Percentiles rank a stretch among this genome's conserved stretches.
These are phyloP conservation scores for Tylopilus intermedius DNA, from an alignment of 768 basidiomycete species.

Conservation along the genomic window DNA sequence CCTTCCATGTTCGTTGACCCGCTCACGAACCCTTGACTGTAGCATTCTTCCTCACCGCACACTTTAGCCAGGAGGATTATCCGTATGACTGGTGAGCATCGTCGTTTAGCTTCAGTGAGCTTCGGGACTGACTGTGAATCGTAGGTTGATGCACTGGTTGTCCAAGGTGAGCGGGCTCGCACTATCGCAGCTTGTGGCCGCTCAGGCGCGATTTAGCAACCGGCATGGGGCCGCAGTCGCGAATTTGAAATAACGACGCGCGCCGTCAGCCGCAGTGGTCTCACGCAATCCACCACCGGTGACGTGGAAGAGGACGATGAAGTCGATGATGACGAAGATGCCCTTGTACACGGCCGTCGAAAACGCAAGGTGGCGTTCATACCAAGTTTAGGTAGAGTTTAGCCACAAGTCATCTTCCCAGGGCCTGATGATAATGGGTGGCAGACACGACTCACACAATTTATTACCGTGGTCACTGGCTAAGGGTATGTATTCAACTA, in stretches of 20 bases:
- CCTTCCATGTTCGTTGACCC: neutral
- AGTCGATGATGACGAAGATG: conserved; percentile 51
- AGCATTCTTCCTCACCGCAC: conserved; percentile 86
- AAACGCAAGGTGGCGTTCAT: conserved; percentile 81
- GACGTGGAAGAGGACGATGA: conserved; percentile 76
- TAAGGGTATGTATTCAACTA: conserved; percentile 50
- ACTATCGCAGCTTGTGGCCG: conserved; percentile 1
- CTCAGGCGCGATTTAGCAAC: conserved; percentile 55
- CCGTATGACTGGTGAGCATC: conserved; percentile 72
- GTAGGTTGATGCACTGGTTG: conserved; percentile 86
- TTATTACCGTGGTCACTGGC: conserved; percentile 86
- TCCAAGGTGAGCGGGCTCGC: conserved; percentile 51
- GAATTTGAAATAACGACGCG: conserved; percentile 90
- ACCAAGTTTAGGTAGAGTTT: conserved; percentile 68
- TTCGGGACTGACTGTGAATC: conserved; percentile 4
- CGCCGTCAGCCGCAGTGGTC: conserved; percentile 55
- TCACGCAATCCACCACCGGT: conserved; percentile 65
- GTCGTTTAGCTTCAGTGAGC: neutral
- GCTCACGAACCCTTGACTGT: neutral
- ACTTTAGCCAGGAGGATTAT: conserved; percentile 84
- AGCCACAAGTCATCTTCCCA: conserved; percentile 9
- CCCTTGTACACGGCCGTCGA: conserved; percentile 60
- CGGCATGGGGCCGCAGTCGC: conserved; percentile 81
- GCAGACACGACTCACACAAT: conserved; percentile 84
- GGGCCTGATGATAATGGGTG: conserved; percentile 12